Base-by-base conservation (phyloP, 768 basidiomycete genomes). In the Russula earlei region DNA sequence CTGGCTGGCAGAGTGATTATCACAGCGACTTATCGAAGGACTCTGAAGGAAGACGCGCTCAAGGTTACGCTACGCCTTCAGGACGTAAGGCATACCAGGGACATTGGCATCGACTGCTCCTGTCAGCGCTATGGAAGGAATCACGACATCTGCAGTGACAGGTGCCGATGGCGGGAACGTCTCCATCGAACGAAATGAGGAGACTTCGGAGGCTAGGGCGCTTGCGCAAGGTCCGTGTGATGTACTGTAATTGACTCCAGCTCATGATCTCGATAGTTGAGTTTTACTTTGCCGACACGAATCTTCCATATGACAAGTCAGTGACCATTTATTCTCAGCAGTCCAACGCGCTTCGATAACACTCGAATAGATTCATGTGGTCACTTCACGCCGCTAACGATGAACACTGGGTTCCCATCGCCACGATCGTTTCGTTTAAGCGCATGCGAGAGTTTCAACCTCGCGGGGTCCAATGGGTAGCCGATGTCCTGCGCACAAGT, bases 261-360 rank as follows among this genome's bases (percentile, higher is more conserved):
- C 19, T 10, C 8, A 25, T 38, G 9, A 24, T 49, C 33, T 49
- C 42, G 34, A 22, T 43, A 96, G 94, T 95, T 65, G 89, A 93
- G 67, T 97, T 96, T 71, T 96, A 97, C 75, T 93, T 98, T 71
- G 88, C 88, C 49, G 92, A 95, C 70, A 80, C 91, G n/a, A 96
- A 97, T 71, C 79, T 98, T 51, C 94, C 94, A 1, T 92, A 81
- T 61, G 90, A 92, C 77, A 87, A 82, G 86, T 86, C 64, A 25
- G 77, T 54, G 20, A 47, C 36, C 17, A n/a, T 25, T 7, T 22
- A 8, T 31, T 38, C 1, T 29, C 25, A 25, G 17, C 22, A 46
- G 22, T 36, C 15, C 19, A 49, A 19, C 43, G 9, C 41, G 42
- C 19, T 3, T 15, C 22, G 36, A 54, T 22, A 33, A 46, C 27